These are phyloP conservation scores for Sonneratia caseolaris DNA, from an alignment of 345 rosid species.

Conservation along the genomic window DNA sequence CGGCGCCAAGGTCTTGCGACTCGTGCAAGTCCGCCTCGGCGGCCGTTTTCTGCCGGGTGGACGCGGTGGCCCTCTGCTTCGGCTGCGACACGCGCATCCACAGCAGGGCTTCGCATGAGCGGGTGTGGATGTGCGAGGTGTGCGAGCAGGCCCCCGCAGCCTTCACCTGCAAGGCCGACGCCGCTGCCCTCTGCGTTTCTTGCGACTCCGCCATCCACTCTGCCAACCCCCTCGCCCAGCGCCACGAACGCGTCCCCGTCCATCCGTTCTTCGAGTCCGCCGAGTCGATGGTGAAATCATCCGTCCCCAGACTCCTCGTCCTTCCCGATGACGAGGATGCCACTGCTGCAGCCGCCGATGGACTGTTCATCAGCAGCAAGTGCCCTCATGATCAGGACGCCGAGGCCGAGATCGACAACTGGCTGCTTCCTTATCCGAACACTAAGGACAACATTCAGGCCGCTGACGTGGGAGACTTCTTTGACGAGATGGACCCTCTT, in stretches of 20 bases:
- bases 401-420: constrained; percentile 29
- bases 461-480: constrained; percentile 20
- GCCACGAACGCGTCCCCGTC: constrained; percentile 77
- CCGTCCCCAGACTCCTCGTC: constrained; percentile 30
- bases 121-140: constrained; percentile 73
- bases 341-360: constrained; percentile 14
- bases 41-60: constrained; percentile 54
- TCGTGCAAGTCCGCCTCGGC: constrained; percentile 64
- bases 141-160: constrained; percentile 96
- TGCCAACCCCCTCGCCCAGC: constrained; percentile 34
- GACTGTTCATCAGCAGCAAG: neutral
- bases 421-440: constrained; percentile 13
- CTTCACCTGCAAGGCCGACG: constrained; percentile 93
- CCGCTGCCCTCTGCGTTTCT: constrained; percentile 69
- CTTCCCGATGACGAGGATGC: constrained; percentile 6
- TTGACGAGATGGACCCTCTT: constrained; percentile 42
- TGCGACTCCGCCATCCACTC: constrained; percentile 61
- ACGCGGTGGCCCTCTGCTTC: constrained; percentile 61
- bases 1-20: constrained; percentile 60
- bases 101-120: constrained; percentile 32
- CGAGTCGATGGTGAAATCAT: constrained; percentile 23
- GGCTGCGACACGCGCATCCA: constrained; percentile 65
- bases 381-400: constrained; percentile 9
- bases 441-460: no score
- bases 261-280: constrained; percentile 53